Evolutionary conservation across 2,329 filamentous ascomycete genomes (phyloP), one percentile per base, ranked within the genome.

Genomic region (Hypoxylon sp.): DNA sequence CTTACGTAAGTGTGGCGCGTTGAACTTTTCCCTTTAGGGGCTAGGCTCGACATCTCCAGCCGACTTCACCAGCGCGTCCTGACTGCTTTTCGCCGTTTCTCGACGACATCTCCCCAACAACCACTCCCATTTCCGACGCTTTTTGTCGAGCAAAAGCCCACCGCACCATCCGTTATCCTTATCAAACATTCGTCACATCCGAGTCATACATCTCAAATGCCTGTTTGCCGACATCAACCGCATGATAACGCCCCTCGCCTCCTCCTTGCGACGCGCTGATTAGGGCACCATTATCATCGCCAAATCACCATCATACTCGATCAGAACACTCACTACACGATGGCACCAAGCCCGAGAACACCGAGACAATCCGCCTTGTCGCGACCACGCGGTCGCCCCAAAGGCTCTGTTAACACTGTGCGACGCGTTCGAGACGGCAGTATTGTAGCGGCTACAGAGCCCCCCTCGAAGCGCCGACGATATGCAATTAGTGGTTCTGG

Each of bases 401-500:
- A 70, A 29, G 65, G 69, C 5, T 66, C 68, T 34, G 21, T 65
- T 45, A 66, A 63, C 70, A 69, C 68, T 16, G 57, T 70, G 65
- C 72, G 77, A 75, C 68, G 75, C 75, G 65, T 77, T 73, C 67
- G 77, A 74, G 65, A 79, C 73, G 68, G 75, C 30, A 76, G 77
- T 64, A 78, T 79, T 43, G 76, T 73, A 7, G 74, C 77, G 25
- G 77, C 77, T 43, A 82, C 84, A 50, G 90, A 91, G 70, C 89
- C 90, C 25, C 89, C 90, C 11, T 84, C 84, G 0, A 94, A 93
- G 80, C 88, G 87, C 75, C 85, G 90, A 71, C 87, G 88, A 79
- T 97, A 97, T 81, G 87, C 96, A 50, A 93, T 95, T 32, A 94
- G 94, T 50, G 94, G 93, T 2, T 91, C 93, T 62, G 93, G 93